Base-by-base conservation (phyloP, 257 asterid species). In the Nicotiana undulata region DNA sequence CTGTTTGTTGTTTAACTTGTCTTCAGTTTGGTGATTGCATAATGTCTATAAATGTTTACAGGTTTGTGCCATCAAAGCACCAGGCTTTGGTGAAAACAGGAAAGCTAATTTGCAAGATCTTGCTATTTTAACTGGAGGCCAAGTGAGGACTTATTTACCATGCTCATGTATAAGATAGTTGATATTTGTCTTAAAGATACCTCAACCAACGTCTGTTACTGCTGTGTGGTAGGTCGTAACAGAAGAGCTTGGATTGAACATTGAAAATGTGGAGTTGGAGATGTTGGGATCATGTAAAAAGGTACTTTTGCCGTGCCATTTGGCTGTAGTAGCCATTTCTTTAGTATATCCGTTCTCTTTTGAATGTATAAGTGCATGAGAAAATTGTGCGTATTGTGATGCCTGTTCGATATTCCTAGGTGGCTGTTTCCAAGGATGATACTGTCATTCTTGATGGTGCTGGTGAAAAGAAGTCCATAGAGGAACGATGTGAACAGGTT, bases 61-160 rank as follows among this genome's bases (percentile, higher is more conserved):
- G 98, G 97, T 95, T 75, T 95, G 98, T 83, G 99, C 99, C 59
- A 88, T 95, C 10, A 95, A 95, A 89, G 98, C 98, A 40, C 98
- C 99, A 3, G 99, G 99, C 8, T 93, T 95, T 75, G 99, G 99
- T 78, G 97, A 95, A 80, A 95, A 92, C 89, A 90, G 99, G 85
- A 95, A 92, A 85, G 86, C 99, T 1, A 75, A 63, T 67, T 81
- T 95, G 84, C 95, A 92, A 81, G 99, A 95, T 89, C 97, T 95
- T 79, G 97, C 99, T 61, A 91, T 84, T 82, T 82, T 95, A 78
- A 93, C 97, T 3, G 98, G 99, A 63, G 99, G 97, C 85, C 95
- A 95, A 86, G 99, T 88, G 84, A 83, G 86, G 65, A 20, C 11
- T 24, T 0, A 16, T 74, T 15, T 24, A 22, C 24, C 15, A 4